These are phyloP conservation scores for Spathaspora girioi DNA, from an alignment of 805 yeast species.

Conservation along the genomic window DNA sequence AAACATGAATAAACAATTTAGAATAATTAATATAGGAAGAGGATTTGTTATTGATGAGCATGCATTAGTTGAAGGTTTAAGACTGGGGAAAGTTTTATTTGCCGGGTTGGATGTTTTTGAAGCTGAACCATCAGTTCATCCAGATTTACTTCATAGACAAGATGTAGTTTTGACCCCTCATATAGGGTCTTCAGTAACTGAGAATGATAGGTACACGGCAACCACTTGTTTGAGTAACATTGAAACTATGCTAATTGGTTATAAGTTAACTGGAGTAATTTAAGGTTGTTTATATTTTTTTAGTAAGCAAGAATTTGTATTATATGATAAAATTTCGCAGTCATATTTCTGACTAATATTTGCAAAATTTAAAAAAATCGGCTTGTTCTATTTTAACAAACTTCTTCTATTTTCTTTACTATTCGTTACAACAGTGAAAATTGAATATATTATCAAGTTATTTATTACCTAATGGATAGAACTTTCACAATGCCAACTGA, in stretches of 20 bases:
- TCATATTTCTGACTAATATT: background rate
- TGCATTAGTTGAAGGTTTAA: conserved; percentile 57
- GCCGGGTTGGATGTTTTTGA: conserved; percentile 75
- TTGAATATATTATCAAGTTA: too few species aligned
- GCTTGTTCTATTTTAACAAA: too few species aligned
- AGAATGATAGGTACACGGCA: conserved; percentile 51
- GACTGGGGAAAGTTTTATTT: conserved; percentile 55
- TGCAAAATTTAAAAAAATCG: background rate
- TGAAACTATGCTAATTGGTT: conserved; percentile 28
- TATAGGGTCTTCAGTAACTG: conserved; percentile 62
- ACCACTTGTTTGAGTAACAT: conserved; percentile 53
- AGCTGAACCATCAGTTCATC: conserved; percentile 57
- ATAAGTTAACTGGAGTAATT: conserved; percentile 9
- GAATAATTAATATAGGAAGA: conserved; percentile 73
- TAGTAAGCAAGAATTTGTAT: background rate
- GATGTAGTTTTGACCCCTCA: conserved; percentile 72
- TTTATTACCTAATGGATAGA: too few species aligned
- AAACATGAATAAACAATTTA: conserved; percentile 48
- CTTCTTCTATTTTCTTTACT: too few species aligned
- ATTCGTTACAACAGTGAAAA: too few species aligned
- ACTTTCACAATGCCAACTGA: too few species aligned
- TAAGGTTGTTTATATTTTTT: background rate
- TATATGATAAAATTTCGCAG: background rate
- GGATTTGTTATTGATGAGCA: conserved; percentile 66
- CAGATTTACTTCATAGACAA: conserved; percentile 48